These are phyloP conservation scores for Pilatotrama ljubarskyi DNA, from an alignment of 768 basidiomycete genomes.

Conservation along the genomic window DNA sequence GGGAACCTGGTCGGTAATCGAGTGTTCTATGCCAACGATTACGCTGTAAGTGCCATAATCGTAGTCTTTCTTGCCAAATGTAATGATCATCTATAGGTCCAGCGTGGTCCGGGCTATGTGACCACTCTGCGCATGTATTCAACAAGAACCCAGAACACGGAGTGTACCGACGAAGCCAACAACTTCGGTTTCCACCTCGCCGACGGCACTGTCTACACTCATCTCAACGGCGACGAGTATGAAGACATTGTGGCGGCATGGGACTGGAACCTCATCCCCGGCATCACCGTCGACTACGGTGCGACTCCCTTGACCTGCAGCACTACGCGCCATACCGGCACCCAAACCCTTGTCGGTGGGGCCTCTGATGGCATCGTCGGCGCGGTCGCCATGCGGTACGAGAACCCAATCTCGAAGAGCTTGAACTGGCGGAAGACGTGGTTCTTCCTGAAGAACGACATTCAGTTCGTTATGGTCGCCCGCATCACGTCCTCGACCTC, in stretches of 20 bases:
- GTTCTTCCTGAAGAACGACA: conserved; percentile 64
- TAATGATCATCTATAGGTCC: conserved; percentile 46
- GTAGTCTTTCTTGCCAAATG: not conserved
- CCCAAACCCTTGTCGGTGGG: conserved; percentile 60
- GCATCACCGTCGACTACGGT: conserved; percentile 62
- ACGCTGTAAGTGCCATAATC: conserved; percentile 46
- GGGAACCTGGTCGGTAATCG: conserved; percentile 55
- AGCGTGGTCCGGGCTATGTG: conserved; percentile 58
- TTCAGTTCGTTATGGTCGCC: conserved; percentile 61
- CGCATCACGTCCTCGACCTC: conserved; percentile 45
- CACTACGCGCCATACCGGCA: conserved; percentile 43
- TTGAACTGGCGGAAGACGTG: conserved; percentile 65
- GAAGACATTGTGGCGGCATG: conserved; percentile 66
- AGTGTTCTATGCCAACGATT: conserved; percentile 67
- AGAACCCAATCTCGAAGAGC: conserved; percentile 54
- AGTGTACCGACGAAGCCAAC: conserved; percentile 63
- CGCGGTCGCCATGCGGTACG: conserved; percentile 60
- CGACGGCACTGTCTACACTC: conserved; percentile 60
- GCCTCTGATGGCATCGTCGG: conserved; percentile 56
- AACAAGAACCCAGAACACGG: conserved; percentile 55
- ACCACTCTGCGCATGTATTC: conserved; percentile 65
- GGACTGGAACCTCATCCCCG: conserved; percentile 76
- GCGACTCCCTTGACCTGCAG: conserved; percentile 51
- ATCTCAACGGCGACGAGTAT: conserved; percentile 63
- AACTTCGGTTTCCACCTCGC: conserved; percentile 69